Percentiles rank a stretch among this genome's conserved stretches.
These are phyloP conservation scores for Fusarium agapanthi DNA, from an alignment of 2,329 filamentous ascomycete species.

Conservation along the genomic window DNA sequence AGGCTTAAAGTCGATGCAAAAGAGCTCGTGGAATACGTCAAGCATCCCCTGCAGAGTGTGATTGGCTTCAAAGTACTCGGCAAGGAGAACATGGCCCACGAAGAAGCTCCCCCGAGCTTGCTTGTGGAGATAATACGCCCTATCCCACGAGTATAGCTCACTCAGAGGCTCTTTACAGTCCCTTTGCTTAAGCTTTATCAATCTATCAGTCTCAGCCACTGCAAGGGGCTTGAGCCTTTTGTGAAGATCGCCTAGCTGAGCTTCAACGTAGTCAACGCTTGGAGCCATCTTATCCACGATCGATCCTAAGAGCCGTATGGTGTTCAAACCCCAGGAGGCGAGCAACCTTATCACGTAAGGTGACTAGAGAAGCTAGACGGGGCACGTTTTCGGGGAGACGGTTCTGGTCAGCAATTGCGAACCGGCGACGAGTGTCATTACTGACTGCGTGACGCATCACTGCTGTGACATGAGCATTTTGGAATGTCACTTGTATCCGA, in stretches of 20 bases:
- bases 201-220: background rate
- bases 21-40: background rate
- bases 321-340: background rate
- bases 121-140: background rate
- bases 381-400: background rate
- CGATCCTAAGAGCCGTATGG: background rate
- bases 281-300: background rate
- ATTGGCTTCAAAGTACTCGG: background rate
- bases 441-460: background rate
- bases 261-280: background rate
- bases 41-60: background rate
- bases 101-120: background rate
- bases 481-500: background rate
- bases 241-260: background rate
- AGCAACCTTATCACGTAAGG: background rate
- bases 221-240: background rate
- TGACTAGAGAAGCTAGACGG: background rate
- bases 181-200: background rate
- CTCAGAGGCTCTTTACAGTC: fast-evolving
- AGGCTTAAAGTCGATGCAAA: background rate
- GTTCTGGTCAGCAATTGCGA: background rate
- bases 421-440: background rate
- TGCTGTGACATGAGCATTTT: background rate
- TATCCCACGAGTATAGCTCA: background rate
- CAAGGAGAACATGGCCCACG: fast-evolving